Evolutionary conservation across 2,329 filamentous ascomycete species (phyloP).

Genomic region (Taxawa tesnikishii): DNA sequence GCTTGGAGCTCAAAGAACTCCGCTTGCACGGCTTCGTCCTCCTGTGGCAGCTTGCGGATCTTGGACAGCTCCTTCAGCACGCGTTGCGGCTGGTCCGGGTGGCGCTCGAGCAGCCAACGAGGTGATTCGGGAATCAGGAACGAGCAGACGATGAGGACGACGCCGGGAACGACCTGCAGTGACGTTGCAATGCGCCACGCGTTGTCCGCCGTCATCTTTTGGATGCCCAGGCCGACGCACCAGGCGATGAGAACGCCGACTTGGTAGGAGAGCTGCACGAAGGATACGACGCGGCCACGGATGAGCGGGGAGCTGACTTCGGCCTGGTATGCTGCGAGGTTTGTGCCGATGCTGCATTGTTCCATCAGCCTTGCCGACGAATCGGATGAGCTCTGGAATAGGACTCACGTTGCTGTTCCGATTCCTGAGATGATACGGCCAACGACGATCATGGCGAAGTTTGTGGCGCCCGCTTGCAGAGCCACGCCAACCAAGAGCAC

Average conservation of each 20-base stretch:
- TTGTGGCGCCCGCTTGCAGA: background rate
- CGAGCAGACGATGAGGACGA: background rate
- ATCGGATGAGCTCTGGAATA: no score
- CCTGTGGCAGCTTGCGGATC: background rate
- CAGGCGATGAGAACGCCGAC: background rate
- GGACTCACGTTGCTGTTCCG: background rate
- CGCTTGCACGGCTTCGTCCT: background rate
- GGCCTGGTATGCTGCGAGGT: background rate
- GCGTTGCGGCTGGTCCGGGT: background rate
- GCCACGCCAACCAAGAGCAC: background rate
- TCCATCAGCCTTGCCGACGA: no score
- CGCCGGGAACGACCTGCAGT: background rate
- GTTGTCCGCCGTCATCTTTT: background rate
- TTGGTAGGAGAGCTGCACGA: background rate
- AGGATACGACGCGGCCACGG: background rate
- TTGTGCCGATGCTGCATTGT: background rate
- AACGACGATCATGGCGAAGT: background rate
- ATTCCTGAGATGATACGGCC: background rate
- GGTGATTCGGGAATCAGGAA: background rate
- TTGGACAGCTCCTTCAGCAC: background rate
- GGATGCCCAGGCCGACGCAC: background rate
- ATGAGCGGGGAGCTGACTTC: background rate
- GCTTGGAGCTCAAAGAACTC: background rate
- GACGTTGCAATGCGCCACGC: background rate
- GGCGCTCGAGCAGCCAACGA: background rate